Base-by-base conservation (phyloP, 768 basidiomycete genomes). In the Asterophora parasitica region DNA sequence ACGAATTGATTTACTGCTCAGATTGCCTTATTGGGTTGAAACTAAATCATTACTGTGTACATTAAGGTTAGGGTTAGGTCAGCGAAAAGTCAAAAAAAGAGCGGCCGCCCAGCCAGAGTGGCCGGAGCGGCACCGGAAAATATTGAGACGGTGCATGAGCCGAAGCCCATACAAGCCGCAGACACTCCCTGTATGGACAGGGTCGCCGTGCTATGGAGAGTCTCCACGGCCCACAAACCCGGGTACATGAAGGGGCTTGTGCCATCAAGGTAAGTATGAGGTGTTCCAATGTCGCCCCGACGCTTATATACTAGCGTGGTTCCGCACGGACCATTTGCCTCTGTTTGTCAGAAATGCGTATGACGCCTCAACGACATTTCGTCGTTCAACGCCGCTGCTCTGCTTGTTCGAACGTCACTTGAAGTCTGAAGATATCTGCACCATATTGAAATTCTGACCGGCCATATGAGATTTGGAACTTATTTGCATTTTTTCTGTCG, bases 151-250 rank as follows among this genome's bases (percentile, higher is more conserved):
- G 75, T 77, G 76, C 79, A 78, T 79, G 75, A 72, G 72, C 79
- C 75, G 72, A 75, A 76, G 77, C 76, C 59, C 75, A 79, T 72
- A 77, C 76, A 75, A 77, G 63, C 72, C 66, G 53, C 56, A 50
- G 60, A 66, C 64, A 68, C 73, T 73, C 78, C 75, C 78, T 81
- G 76, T 67, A 55, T 65, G 80, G 79, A 81, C 78, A 82, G 57
- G 76, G 80, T 82, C 79, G 79, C 80, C 79, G 77, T 82, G 79
- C 79, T 79, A 82, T 82, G 79, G 68, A 76, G 73, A 67, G 58
- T 70, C 65, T 73, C 75, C 64, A 73, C 65, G 61, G 71, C 76
- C 81, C 78, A 77, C 68, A 79, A 69, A 65, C 75, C 77, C 76
- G 52, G 71, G 59, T 71, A 72, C 48, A 0, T 77, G 78, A 80